These are phyloP conservation scores for Talaromyces adpressus DNA, from an alignment of 495 filamentous ascomycete species.

Conservation along the genomic window DNA sequence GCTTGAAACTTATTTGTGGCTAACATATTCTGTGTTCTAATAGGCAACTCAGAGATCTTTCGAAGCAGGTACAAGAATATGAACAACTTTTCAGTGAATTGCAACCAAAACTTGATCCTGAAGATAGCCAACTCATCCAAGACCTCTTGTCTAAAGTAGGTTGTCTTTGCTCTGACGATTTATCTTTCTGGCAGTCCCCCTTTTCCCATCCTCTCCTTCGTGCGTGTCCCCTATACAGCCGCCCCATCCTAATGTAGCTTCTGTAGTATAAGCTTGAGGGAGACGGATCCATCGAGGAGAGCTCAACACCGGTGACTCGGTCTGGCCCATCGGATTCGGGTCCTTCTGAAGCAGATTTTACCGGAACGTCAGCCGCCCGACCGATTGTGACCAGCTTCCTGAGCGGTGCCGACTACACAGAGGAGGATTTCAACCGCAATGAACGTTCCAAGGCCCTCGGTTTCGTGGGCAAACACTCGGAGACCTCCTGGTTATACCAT, in stretches of 20 bases:
- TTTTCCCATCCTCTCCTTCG: slow-evolving; percentile 2
- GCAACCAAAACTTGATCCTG: slow-evolving; percentile 24
- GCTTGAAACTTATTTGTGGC: slow-evolving; percentile 14
- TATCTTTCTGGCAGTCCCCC: neutral
- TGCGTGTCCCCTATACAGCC: neutral
- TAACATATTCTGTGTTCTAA: slow-evolving; percentile 19
- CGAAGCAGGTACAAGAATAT: slow-evolving; percentile 24
- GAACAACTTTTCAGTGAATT: slow-evolving; percentile 32
- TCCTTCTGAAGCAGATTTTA: slow-evolving; percentile 16
- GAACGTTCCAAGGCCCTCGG: slow-evolving; percentile 45
- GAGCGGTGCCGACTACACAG: slow-evolving; percentile 46
- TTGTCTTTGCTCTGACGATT: neutral
- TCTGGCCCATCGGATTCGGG: slow-evolving; percentile 14
- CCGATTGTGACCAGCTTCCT: slow-evolving; percentile 25
- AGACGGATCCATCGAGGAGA: slow-evolving; percentile 10
- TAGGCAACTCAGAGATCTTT: slow-evolving; percentile 36
- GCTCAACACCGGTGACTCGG: slow-evolving; percentile 10
- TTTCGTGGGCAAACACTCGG: slow-evolving; percentile 57
- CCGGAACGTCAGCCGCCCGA: slow-evolving; percentile 14
- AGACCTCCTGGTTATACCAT: slow-evolving; percentile 53
- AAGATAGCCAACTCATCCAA: slow-evolving; percentile 30
- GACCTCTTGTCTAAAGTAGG: slow-evolving; percentile 27
- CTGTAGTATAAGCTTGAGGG: slow-evolving; percentile 10
- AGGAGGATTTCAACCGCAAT: slow-evolving; percentile 52
- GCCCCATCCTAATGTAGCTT: slow-evolving; percentile 8